Evolutionary conservation across 768 basidiomycete genomes (phyloP), one percentile per base, ranked within the genome.

Genomic region (Lactarius trivialis): DNA sequence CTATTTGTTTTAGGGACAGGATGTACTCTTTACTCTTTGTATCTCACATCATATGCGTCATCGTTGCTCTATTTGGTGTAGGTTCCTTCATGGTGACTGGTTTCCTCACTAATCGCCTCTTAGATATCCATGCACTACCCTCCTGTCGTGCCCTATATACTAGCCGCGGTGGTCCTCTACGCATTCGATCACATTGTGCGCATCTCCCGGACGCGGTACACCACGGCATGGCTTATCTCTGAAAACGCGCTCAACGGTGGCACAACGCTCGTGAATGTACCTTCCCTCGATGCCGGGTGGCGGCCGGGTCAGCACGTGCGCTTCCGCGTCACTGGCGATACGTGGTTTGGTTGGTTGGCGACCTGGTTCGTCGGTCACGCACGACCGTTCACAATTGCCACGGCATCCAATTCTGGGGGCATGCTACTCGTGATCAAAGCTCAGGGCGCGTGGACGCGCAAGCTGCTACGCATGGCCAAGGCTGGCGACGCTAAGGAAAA

Each of bases 271-370:
- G 69, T 85, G 32, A 76, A 79, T 39, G 70, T 83, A 7, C 78
- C 78, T 0, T 58, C 69, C 8, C 49, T 84, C 52, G 77, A 74
- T 53, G 72, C 75, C 0, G 84, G 84, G 21, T 85, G 84, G 84
- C 74, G 82, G 33, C 75, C 81, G 0, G 83, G 85, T 3, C 84
- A 85, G 67, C 83, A 85, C 67, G 81, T 86, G 50, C 78, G 84
- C 51, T 62, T 86, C 36, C 73, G 81, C 45, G 73, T 81, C 0
- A 71, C 81, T 1, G 74, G 71, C 24, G 75, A 75, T 73, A 76
- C 78, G 2, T 68, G 71, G 70, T 58, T 71, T 11, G 74, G 73
- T 19, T 76, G 77, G 74, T 68, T 30, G 54, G 8, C 54, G 9
- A 60, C 58, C 7, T 65, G 58, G 57, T 3, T 58, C 34, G 8